These are phyloP conservation scores for Ampelomyces quisqualis DNA, from an alignment of 2,329 filamentous ascomycete genomes.

Conservation along the genomic window DNA sequence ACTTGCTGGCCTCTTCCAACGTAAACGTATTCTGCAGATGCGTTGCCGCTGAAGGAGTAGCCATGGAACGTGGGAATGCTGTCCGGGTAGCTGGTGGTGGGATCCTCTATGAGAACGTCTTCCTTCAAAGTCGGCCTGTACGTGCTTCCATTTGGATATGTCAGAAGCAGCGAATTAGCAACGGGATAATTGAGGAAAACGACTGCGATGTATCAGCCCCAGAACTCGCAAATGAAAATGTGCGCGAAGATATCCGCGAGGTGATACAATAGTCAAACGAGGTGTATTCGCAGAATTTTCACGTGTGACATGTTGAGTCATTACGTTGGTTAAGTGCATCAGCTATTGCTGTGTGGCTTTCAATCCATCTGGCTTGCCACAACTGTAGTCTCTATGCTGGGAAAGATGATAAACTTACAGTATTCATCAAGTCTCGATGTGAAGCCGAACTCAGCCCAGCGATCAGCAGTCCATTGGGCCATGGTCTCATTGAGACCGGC, in stretches of 20 bases:
- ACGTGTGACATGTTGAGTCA: too few species aligned
- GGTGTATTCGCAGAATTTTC: too few species aligned
- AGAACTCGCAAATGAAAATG: neutral
- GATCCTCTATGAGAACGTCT: constrained; percentile 37
- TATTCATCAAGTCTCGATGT: constrained; percentile 43
- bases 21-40: constrained; percentile 51
- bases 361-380: too few species aligned
- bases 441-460: constrained; percentile 41
- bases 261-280: too few species aligned
- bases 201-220: constrained; percentile 16
- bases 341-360: too few species aligned
- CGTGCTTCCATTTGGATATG: constrained; percentile 38
- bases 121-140: constrained; percentile 35
- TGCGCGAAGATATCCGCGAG: neutral
- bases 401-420: constrained; percentile 16
- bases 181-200: constrained; percentile 45
- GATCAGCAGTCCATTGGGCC: constrained; percentile 45
- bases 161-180: constrained; percentile 37
- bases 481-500: constrained; percentile 41
- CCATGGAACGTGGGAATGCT: constrained; percentile 51
- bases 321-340: too few species aligned
- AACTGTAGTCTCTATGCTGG: neutral
- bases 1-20: constrained; percentile 47
- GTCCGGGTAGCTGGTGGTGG: constrained; percentile 42
- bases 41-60: constrained; percentile 51